Conservation (phyloP, 371 early-diverging fungal species). For the Rhizomucor pusillus region DNA sequence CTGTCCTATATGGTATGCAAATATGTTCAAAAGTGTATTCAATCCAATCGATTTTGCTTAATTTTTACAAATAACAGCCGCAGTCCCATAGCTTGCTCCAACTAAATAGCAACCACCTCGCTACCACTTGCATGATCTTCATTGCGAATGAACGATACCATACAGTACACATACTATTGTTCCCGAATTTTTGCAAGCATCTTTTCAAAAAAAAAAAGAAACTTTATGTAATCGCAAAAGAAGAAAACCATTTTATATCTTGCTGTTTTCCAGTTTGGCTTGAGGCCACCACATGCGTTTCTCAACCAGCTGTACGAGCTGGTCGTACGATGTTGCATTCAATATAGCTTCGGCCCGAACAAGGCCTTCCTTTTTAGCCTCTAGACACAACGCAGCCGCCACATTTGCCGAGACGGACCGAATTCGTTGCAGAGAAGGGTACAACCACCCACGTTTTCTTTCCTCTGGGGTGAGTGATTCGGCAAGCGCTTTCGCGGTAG, state of each 20-base stretch:
- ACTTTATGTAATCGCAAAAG: no score
- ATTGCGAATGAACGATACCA: no score
- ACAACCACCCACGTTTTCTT: constrained; percentile 61
- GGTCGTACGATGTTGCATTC: constrained; percentile 9
- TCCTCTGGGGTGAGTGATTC: constrained; percentile 71
- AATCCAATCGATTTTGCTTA: no score
- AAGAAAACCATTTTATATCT: not conserved
- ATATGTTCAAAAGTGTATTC: not conserved
- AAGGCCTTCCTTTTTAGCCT: constrained; percentile 59
- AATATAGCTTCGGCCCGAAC: constrained; percentile 25
- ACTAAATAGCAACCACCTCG: no score
- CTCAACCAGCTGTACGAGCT: constrained; percentile 28
- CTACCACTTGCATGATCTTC: no score
- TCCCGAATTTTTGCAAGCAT: no score
- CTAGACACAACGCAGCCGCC: constrained; percentile 70
- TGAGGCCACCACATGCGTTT: constrained; percentile 49
- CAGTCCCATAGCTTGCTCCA: no score
- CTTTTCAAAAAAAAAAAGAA: no score
- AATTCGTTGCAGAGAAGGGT: constrained; percentile 81
- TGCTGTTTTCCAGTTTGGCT: not conserved
- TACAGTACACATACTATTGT: no score
- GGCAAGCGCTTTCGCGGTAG: constrained; percentile 76
- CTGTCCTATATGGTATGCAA: constrained; percentile 23
- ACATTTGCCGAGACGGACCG: constrained; percentile 75
- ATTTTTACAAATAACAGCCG: no score